These are phyloP conservation scores for Xylaria sp. DNA, from an alignment of 2,329 filamentous ascomycete species.

Conservation along the genomic window DNA sequence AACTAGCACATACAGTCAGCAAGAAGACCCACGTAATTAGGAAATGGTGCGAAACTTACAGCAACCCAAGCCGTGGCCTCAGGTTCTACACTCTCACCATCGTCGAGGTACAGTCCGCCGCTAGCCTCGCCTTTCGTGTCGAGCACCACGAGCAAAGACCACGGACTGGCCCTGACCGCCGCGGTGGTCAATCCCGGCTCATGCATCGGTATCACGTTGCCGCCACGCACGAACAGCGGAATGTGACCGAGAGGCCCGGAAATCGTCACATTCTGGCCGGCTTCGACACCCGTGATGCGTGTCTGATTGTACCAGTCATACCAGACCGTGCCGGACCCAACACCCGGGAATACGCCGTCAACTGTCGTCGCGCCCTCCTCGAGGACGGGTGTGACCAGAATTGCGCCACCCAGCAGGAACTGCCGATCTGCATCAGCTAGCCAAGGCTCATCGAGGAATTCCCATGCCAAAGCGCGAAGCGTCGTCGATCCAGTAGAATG, in stretches of 20 bases:
- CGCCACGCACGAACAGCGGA: constrained; percentile 76
- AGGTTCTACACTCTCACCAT: constrained; percentile 74
- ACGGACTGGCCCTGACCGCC: constrained; percentile 71
- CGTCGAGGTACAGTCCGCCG: constrained; percentile 77
- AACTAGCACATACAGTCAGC: constrained; percentile 50
- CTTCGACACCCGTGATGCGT: constrained; percentile 54
- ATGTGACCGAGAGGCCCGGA: constrained; percentile 71
- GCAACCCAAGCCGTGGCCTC: constrained; percentile 65
- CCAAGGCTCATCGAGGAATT: constrained; percentile 76
- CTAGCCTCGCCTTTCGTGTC: constrained; percentile 63
- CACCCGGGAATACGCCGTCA: constrained; percentile 75
- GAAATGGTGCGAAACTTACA: constrained; percentile 46
- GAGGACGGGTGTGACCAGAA: constrained; percentile 76
- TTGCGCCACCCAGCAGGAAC: constrained; percentile 74
- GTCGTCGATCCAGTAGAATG: constrained; percentile 74
- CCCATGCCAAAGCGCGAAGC: constrained; percentile 79
- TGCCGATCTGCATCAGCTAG: constrained; percentile 75
- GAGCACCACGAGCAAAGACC: constrained; percentile 74
- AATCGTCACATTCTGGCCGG: constrained; percentile 56
- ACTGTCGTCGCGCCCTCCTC: constrained; percentile 70
- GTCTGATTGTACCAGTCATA: constrained; percentile 84
- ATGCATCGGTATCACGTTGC: constrained; percentile 74
- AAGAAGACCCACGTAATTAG: background rate
- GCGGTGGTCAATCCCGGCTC: constrained; percentile 74
- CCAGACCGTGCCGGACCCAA: constrained; percentile 70